Base-by-base conservation (phyloP, 2,329 filamentous ascomycete species). In the Alternaria infectoria region DNA sequence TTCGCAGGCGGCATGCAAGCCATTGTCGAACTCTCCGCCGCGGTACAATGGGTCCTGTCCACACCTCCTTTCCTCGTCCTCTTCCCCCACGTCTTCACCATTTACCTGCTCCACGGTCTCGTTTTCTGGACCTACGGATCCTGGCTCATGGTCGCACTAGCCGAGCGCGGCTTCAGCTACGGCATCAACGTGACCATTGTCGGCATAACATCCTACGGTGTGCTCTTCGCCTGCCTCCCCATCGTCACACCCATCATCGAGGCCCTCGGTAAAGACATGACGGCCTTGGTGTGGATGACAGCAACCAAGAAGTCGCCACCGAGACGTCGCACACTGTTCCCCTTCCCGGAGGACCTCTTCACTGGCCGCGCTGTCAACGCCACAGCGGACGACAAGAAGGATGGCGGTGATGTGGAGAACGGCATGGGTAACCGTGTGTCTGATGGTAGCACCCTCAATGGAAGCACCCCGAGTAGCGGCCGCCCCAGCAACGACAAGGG, bases 61-160 rank as follows among this genome's bases (percentile, higher is more conserved):
- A 71, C 77, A 5, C 79, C 75, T 21, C 51, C 80, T 21, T 74
- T 84, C 26, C 77, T 81, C 6, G 73, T 78, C 47, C 69, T 84
- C 17, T 84, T 84, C 70, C 83, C 83, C 6, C 83, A 85, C 68
- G 82, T 84, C 66, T 84, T 84, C 71, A 84, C 82, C 40, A 82
- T 85, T 57, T 85, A 85, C 66, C 79, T 85, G 8, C 75, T 84
- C 52, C 83, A 85, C 66, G 83, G 83, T 40, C 56, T 85, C 70
- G 62, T 86, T 71, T 76, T 87, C 82, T 82, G 80, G 80, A 76
- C 68, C 50, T 77, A 79, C 64, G 80, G 80, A 21, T 72, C 74
- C 28, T 81, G 77, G 74, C 73, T 81, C 23, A 72, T 78, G 57
- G 70, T 80, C 3, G 67, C 74, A 46, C 73, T 82, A 15, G 78